A percentile compares a stretch with the other conserved stretches of the same genome.
Conservation (phyloP, 148 eudicot genomes). For the Diospyros kaki region DNA sequence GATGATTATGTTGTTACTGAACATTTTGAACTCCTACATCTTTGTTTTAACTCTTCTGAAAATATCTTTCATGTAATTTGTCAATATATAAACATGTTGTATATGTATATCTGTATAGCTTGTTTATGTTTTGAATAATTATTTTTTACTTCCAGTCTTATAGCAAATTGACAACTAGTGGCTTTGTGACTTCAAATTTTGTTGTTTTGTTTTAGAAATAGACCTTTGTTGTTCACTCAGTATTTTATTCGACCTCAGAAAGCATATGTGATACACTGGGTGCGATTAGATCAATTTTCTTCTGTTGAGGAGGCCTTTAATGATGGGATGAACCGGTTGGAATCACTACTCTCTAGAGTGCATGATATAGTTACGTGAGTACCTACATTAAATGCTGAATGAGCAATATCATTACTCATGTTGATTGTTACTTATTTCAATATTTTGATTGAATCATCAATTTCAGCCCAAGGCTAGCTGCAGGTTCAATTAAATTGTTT, state of each 20-base stretch:
- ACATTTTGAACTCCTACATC: background rate
- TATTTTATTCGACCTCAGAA: slow-evolving; percentile 39
- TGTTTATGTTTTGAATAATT: too few relatives aligned
- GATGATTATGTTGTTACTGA: background rate
- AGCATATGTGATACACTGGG: slow-evolving; percentile 91
- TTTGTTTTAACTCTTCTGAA: background rate
- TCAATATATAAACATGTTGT: too few relatives aligned
- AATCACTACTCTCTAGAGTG: slow-evolving; percentile 65
- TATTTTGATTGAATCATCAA: slow-evolving; percentile 13
- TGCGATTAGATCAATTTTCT: slow-evolving; percentile 65
- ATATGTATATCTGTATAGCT: too few relatives aligned
- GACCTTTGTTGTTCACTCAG: background rate
- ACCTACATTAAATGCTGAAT: background rate
- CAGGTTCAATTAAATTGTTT: slow-evolving; percentile 75
- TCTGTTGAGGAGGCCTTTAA: slow-evolving; percentile 75
- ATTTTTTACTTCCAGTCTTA: too few relatives aligned
- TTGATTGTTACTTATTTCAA: slow-evolving; percentile 7
- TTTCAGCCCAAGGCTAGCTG: slow-evolving; percentile 76
- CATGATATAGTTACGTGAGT: slow-evolving; percentile 82
- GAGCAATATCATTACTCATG: background rate
- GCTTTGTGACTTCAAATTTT: background rate
- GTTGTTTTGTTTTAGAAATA: background rate
- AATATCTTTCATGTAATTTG: background rate
- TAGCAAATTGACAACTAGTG: background rate
- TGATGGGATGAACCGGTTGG: slow-evolving; percentile 68